These are phyloP conservation scores for Isoetes taiwanensis DNA, from an alignment of 75 land plant species.

Conservation along the genomic window DNA sequence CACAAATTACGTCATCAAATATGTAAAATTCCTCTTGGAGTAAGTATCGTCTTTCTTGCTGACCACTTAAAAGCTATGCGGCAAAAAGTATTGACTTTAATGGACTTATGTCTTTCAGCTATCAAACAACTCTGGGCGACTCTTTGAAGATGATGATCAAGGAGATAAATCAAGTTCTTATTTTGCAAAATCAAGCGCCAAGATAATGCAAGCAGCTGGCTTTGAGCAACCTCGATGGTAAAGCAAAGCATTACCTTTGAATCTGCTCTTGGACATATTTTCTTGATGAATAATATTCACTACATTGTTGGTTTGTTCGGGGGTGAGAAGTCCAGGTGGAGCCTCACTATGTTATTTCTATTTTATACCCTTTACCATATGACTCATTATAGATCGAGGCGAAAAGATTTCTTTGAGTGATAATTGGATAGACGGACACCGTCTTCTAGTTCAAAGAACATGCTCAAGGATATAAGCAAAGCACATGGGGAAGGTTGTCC, in stretches of 20 bases:
- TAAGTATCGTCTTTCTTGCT: conserved; percentile 36
- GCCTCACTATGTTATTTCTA: too few species aligned
- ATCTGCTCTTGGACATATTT: conserved; percentile 66
- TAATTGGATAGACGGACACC: conserved; percentile 91
- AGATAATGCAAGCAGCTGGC: conserved; percentile 87
- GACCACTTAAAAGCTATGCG: background rate
- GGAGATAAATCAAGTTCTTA: conserved; percentile 43
- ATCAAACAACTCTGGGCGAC: conserved; percentile 79
- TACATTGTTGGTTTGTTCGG: conserved; percentile 91
- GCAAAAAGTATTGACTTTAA: background rate
- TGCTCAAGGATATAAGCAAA: conserved; percentile 76
- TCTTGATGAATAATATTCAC: conserved; percentile 94
- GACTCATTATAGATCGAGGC: too few species aligned
- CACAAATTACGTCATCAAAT: conserved; percentile 92
- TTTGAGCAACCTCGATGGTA: conserved; percentile 79
- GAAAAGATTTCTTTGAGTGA: conserved; percentile 89
- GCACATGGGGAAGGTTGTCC: conserved; percentile 61
- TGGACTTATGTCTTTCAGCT: conserved; percentile 33
- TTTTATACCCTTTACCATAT: too few species aligned
- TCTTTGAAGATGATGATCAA: conserved; percentile 58
- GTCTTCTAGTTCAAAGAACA: conserved; percentile 89
- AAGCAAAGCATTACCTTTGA: conserved; percentile 86
- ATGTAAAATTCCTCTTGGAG: conserved; percentile 91
- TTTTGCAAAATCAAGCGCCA: conserved; percentile 61
- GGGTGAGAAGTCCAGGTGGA: too few species aligned